A percentile compares a stretch with the other conserved stretches of the same genome.
These are phyloP conservation scores for Fusarium irregulare DNA, from an alignment of 2,329 filamentous ascomycete genomes.

Conservation along the genomic window DNA sequence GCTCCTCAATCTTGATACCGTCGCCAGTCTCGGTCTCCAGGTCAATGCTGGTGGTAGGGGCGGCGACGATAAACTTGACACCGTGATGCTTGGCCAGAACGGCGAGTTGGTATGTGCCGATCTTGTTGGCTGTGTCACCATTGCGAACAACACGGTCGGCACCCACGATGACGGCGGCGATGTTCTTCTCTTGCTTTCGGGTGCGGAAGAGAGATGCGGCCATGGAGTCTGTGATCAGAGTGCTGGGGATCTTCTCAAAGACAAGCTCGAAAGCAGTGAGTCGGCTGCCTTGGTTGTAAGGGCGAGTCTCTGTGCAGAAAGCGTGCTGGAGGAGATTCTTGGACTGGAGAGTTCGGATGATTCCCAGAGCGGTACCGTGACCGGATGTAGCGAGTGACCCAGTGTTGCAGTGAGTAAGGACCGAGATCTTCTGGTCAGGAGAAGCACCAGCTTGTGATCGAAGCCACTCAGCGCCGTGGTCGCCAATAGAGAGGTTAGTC, in stretches of 20 bases:
- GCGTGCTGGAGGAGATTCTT: constrained; percentile 78
- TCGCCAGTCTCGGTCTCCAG: constrained; percentile 79
- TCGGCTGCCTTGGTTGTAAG: constrained; percentile 97
- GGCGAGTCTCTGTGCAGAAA: constrained; percentile 96
- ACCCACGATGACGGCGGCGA: constrained; percentile 90
- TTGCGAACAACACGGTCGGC: constrained; percentile 96
- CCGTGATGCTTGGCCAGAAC: constrained; percentile 90
- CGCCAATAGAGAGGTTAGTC: constrained; percentile 88
- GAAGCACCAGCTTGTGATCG: constrained; percentile 65
- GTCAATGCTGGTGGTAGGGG: constrained; percentile 94
- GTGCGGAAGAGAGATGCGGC: constrained; percentile 83
- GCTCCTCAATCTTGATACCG: constrained; percentile 91
- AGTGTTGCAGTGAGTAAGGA: constrained; percentile 98
- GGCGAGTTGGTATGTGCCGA: constrained; percentile 92
- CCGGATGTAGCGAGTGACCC: constrained; percentile 96
- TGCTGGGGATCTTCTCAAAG: constrained; percentile 90
- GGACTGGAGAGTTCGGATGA: constrained; percentile 84
- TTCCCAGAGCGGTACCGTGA: constrained; percentile 95
- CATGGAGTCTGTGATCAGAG: constrained; percentile 96
- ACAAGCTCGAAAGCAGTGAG: constrained; percentile 97
- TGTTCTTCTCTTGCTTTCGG: constrained; percentile 70
- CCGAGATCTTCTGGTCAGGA: constrained; percentile 69
- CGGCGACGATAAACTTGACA: constrained; percentile 94
- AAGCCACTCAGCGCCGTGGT: constrained; percentile 86
- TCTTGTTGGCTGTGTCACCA: constrained; percentile 98